Evolutionary conservation across 106 monocot genomes (phyloP).

Genomic region (Alisma plantagoaquatica): DNA sequence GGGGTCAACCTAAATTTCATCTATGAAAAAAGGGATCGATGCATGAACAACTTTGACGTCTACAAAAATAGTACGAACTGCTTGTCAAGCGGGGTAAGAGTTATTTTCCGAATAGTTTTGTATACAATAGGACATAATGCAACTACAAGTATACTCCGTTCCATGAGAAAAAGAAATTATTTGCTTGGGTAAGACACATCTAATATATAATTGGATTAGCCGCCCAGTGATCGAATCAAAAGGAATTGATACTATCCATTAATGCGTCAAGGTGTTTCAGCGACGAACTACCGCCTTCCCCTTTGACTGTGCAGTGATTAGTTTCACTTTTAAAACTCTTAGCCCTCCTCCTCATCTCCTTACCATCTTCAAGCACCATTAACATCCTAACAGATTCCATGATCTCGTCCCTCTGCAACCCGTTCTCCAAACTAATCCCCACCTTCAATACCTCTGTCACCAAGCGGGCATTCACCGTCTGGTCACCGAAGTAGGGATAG

Average conservation of each 20-base stretch:
- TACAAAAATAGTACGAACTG: no score
- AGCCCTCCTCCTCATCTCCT: conserved; percentile 14
- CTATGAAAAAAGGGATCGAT: no score
- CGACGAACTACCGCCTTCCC: conserved; percentile 1
- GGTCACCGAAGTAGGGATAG: conserved; percentile 22
- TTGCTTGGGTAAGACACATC: no score
- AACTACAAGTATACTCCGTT: no score
- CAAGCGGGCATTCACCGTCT: conserved; percentile 21
- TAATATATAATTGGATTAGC: no score
- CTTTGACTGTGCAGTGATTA: neutral
- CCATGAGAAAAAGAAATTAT: no score
- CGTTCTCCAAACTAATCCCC: conserved; percentile 17
- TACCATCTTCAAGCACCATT: conserved; percentile 17
- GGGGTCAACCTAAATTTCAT: no score
- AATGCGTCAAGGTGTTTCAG: neutral
- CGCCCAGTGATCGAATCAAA: no score
- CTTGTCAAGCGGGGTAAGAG: no score
- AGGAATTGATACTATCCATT: neutral
- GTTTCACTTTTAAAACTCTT: conserved; percentile 1
- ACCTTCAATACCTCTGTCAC: conserved; percentile 25
- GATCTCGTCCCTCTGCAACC: conserved; percentile 16
- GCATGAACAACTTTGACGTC: no score
- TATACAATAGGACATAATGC: no score
- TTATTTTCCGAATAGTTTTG: no score
- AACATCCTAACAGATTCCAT: conserved; percentile 14